Evolutionary conservation across 2,329 filamentous ascomycete genomes (phyloP), one percentile per base, ranked within the genome.

Genomic region (Incumbomyces delicatus): DNA sequence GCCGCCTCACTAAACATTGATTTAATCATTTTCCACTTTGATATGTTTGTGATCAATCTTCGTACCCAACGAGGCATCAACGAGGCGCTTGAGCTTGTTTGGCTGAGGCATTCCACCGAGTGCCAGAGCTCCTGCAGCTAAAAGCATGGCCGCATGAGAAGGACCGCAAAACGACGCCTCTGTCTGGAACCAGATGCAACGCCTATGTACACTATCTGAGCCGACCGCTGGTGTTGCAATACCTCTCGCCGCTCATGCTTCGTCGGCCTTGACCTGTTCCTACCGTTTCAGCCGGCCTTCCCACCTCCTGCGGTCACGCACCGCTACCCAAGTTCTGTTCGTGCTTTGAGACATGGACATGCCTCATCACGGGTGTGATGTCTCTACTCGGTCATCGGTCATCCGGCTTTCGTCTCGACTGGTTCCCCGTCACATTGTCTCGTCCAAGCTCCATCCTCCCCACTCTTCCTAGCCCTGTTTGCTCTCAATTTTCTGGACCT

Each of bases 81-180:
- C 30, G 38, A 41, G 41, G 30, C 34, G 6, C 6, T 16, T 18
- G 17, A 44, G 41, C 16, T 44, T 17, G 41, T 35, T 44, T 44
- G 30, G 30, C 20, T 44, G 30, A 31, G 41, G n/a, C 14, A 17
- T 7, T 34, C 31, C n/a, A 30, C 31, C 14, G 33, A 42, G 12
- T 42, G 40, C 22, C 6, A 14, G n/a, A 44, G 41, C 41, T 45
- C 31, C 33, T 37, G 42, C 42, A 45, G 42, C 42, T 45, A 45
- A 38, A n/a, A 34, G 38, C 33, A 13, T 38, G 42, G 42, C 42
- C 42, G 42, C 42, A 45, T 45, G 29, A 37, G 6, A 22, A 18
- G 18, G 42, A 38, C 42, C 42, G 33, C 34, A n/a, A 14, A 32
- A 18, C 17, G 30, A 33, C 14, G 22, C 4, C 40, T 42, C 40